Percentiles rank a stretch among this genome's conserved stretches.
These are phyloP conservation scores for Gleditsia sinensis DNA, from an alignment of 306 rosid species.

Conservation along the genomic window DNA sequence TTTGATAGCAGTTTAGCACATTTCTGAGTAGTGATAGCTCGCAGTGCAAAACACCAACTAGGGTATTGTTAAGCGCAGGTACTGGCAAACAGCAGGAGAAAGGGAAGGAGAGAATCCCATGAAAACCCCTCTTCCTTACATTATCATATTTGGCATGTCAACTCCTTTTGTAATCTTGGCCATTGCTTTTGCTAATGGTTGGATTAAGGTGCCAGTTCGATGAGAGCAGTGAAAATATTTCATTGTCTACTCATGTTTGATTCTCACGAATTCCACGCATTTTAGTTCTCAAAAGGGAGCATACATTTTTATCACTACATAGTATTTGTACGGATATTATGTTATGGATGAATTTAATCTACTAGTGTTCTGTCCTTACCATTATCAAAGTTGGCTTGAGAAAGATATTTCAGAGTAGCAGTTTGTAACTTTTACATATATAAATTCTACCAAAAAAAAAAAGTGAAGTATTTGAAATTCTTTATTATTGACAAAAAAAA, in stretches of 20 bases:
- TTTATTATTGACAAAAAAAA: too few species aligned
- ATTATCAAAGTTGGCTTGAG: background rate
- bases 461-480: background rate
- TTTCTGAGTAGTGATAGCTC: background rate
- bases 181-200: slow-evolving; percentile 97
- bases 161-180: slow-evolving; percentile 98
- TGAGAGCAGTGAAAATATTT: slow-evolving; percentile 39
- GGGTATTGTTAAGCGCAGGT: slow-evolving; percentile 49
- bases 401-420: slow-evolving; percentile 12
- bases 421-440: background rate
- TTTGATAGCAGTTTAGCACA: background rate
- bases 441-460: background rate
- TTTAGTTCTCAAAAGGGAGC: background rate
- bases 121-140: slow-evolving; percentile 95
- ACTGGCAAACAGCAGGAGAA: slow-evolving; percentile 98
- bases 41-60: background rate
- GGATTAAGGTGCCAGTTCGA: slow-evolving; percentile 90
- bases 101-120: slow-evolving; percentile 98
- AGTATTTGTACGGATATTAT: slow-evolving; percentile 30
- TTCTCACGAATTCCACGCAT: slow-evolving; percentile 21
- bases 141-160: slow-evolving; percentile 94
- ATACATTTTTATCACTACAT: slow-evolving; percentile 25
- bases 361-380: background rate
- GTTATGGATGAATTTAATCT: slow-evolving; percentile 4
- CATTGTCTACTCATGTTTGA: slow-evolving; percentile 28